Evolutionary conservation across 2,329 filamentous ascomycete genomes (phyloP).

Genomic region (Sporothrix protearum): DNA sequence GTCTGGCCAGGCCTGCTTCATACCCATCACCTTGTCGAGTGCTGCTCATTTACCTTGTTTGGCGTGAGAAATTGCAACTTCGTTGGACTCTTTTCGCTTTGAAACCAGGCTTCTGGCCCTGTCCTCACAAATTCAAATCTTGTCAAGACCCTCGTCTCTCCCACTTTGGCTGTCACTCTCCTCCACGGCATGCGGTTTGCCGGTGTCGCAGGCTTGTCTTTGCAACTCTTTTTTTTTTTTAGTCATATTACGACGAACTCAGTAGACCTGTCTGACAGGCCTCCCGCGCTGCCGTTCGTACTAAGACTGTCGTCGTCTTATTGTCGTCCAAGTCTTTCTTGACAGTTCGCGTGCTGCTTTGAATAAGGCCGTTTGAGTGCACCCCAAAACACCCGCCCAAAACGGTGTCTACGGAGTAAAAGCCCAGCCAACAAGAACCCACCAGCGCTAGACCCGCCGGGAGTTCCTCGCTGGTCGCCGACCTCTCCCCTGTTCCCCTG

Average conservation of each 20-base stretch:
- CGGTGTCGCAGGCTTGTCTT: neutral
- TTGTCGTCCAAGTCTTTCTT: too few relatives aligned
- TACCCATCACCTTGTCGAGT: neutral
- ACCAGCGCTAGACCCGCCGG: slow-evolving; percentile 4
- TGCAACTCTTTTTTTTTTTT: too few relatives aligned
- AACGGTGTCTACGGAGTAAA: neutral
- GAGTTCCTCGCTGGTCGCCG: neutral
- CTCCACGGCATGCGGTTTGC: neutral
- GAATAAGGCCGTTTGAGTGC: slow-evolving; percentile 3
- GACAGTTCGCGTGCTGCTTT: neutral
- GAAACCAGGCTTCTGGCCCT: neutral
- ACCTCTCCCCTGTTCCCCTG: neutral
- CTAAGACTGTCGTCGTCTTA: neutral
- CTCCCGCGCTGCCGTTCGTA: neutral
- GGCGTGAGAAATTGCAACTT: neutral
- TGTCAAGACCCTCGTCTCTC: neutral
- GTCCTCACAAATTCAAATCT: neutral
- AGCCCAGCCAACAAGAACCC: neutral
- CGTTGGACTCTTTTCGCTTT: neutral
- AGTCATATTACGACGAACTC: too few relatives aligned
- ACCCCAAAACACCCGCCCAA: neutral
- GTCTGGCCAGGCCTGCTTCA: neutral
- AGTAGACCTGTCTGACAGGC: neutral
- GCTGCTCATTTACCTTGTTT: neutral
- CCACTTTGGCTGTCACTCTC: slow-evolving; percentile 1